phyloP scores from a whole-genome alignment of 305 asterid genomes.

The Fraxinus velutina region DNA sequence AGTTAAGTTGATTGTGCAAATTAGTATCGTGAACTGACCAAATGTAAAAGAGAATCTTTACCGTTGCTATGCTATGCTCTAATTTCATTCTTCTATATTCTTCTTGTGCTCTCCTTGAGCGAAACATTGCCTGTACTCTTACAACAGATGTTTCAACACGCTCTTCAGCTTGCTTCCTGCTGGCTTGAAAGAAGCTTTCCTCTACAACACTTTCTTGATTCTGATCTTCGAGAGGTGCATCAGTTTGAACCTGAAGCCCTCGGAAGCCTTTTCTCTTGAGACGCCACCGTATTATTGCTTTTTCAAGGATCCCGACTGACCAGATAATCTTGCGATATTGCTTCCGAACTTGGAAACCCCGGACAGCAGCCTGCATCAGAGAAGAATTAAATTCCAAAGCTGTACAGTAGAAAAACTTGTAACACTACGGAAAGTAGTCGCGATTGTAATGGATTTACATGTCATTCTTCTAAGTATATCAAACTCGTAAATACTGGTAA shows the following conservation, averaged over 20 bases:
- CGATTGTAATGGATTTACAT: background rate
- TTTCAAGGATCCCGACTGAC: conserved; percentile 94
- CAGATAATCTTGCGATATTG: conserved; percentile 75
- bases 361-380: conserved; percentile 58
- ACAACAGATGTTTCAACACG: conserved; percentile 94
- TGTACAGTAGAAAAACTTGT: background rate
- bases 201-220: conserved; percentile 51
- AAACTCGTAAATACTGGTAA: background rate
- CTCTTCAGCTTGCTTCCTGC: conserved; percentile 95
- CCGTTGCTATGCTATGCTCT: conserved; percentile 59
- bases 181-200: conserved; percentile 81
- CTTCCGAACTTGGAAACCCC: conserved; percentile 77
- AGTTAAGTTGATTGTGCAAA: conserved; percentile 8
- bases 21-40: background rate
- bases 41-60: conserved; percentile 15
- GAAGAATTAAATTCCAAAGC: conserved; percentile 1
- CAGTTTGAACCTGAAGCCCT: conserved; percentile 63
- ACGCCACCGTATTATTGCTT: conserved; percentile 91
- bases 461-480: background rate
- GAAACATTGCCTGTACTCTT: conserved; percentile 91
- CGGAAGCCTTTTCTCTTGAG: conserved; percentile 88
- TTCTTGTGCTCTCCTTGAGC: conserved; percentile 88
- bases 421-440: background rate
- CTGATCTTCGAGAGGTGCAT: conserved; percentile 29
- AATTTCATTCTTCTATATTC: conserved; percentile 86